These are phyloP conservation scores for Monilinia vaccinii-corymbosi DNA, from an alignment of 2,329 filamentous ascomycete genomes.

Conservation along the genomic window DNA sequence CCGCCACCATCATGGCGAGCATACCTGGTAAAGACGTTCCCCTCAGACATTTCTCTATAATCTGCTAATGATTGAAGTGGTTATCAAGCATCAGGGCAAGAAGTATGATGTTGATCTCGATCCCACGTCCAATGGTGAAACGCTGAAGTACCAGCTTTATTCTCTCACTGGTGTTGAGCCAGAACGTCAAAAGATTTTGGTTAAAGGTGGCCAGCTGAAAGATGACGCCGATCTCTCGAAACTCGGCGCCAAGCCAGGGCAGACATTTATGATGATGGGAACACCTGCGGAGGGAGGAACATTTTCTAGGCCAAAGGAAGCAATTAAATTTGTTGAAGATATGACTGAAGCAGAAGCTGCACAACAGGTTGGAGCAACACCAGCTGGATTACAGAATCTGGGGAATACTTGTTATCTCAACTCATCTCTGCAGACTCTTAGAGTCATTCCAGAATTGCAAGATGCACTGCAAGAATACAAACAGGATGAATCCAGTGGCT, in stretches of 20 bases:
- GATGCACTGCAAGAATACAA: constrained; percentile 61
- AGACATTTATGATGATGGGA: constrained; percentile 94
- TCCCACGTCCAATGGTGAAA: constrained; percentile 72
- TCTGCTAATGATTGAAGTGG: constrained; percentile 45
- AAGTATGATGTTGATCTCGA: constrained; percentile 93
- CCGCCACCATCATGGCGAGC: constrained; percentile 26
- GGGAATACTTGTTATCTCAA: constrained; percentile 99
- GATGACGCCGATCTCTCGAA: constrained; percentile 83
- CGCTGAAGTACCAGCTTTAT: constrained; percentile 92
- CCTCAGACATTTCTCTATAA: not conserved
- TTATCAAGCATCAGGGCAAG: constrained; percentile 92
- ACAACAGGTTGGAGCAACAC: constrained; percentile 71
- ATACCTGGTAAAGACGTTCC: constrained; percentile 26
- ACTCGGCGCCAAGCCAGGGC: constrained; percentile 75
- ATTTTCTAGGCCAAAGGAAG: constrained; percentile 68
- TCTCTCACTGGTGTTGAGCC: constrained; percentile 94
- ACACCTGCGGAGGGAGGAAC: constrained; percentile 57
- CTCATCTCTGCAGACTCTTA: constrained; percentile 86
- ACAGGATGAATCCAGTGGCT: constrained; percentile 26
- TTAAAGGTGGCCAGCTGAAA: constrained; percentile 92
- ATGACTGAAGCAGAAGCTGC: constrained; percentile 94
- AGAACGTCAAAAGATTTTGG: constrained; percentile 88
- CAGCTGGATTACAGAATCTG: constrained; percentile 81
- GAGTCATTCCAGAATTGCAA: constrained; percentile 84
- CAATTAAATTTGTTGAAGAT: constrained; percentile 85